phyloP scores from a whole-genome alignment of 257 asterid genomes.

The Hygrophila difformis region DNA sequence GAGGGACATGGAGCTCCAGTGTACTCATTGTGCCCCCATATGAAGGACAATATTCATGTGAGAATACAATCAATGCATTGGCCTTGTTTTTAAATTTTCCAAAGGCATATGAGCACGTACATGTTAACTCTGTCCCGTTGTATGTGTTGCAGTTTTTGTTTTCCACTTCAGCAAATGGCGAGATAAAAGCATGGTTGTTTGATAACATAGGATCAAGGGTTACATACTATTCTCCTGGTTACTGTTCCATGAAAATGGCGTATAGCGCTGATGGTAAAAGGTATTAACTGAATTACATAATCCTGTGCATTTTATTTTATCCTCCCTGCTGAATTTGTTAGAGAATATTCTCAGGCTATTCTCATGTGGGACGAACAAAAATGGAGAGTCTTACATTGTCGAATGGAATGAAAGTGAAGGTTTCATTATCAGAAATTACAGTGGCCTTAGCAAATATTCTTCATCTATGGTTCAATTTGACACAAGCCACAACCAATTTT shows the following conservation, averaged over 20 bases:
- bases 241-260: slow-evolving; percentile 50
- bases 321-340: slow-evolving; percentile 20
- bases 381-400: no score
- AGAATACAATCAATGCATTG: slow-evolving; percentile 5
- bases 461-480: slow-evolving; percentile 38
- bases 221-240: slow-evolving; percentile 41
- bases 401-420: no score
- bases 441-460: slow-evolving; percentile 38
- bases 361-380: no score
- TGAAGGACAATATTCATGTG: slow-evolving; percentile 41
- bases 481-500: slow-evolving; percentile 26
- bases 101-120: not conserved
- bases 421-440: slow-evolving; percentile 31
- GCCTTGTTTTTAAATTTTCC: not conserved
- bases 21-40: slow-evolving; percentile 57
- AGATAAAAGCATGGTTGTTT: slow-evolving; percentile 65
- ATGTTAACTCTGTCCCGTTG: not conserved
- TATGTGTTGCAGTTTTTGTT: slow-evolving; percentile 39
- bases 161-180: slow-evolving; percentile 59
- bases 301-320: not conserved
- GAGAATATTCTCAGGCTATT: slow-evolving; percentile 42
- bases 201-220: slow-evolving; percentile 36
- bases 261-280: slow-evolving; percentile 49
- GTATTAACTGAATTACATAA: slow-evolving; percentile 20
- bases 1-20: slow-evolving; percentile 67